Conservation (phyloP, 306 rosid genomes). For the Vigna reflexopilosa region DNA sequence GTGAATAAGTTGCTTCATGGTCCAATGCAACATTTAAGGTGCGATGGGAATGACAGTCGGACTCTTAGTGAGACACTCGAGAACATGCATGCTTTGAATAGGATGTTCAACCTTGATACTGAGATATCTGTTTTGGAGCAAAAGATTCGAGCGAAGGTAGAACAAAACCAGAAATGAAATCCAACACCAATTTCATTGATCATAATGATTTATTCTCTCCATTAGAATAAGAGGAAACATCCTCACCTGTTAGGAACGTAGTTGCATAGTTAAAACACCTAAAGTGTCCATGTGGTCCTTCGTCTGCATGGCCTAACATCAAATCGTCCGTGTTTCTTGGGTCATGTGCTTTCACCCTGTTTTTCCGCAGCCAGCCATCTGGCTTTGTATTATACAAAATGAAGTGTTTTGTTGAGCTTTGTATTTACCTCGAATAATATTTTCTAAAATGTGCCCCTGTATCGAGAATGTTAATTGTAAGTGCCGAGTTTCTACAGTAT, state of each 20-base stretch:
- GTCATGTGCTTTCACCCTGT: conserved; percentile 39
- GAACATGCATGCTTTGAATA: conserved; percentile 96
- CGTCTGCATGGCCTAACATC: conserved; percentile 45
- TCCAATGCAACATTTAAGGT: conserved; percentile 98
- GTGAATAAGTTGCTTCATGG: conserved; percentile 98
- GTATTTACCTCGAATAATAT: conserved; percentile 46
- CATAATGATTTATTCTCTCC: conserved; percentile 54
- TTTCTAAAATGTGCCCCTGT: conserved; percentile 26
- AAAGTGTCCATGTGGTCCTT: conserved; percentile 39
- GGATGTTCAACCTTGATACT: conserved; percentile 97
- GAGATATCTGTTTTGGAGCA: conserved; percentile 89
- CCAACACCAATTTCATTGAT: conserved; percentile 43
- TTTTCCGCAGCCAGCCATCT: conserved; percentile 49
- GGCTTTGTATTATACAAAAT: conserved; percentile 52
- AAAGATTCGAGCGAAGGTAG: conserved; percentile 96
- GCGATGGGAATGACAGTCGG: conserved; percentile 95
- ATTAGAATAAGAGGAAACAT: conserved; percentile 59
- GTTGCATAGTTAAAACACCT: conserved; percentile 46
- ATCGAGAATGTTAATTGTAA: conserved; percentile 46
- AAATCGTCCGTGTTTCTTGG: conserved; percentile 45
- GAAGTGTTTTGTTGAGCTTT: conserved; percentile 48
- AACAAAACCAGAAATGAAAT: conserved; percentile 77
- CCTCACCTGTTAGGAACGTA: conserved; percentile 51
- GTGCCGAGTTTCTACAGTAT: conserved; percentile 37
- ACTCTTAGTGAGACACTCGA: conserved; percentile 92